Evolutionary conservation across 176 grass and related monocot genomes (phyloP), one percentile per base, ranked within the genome.

Genomic region (Phyllostachys edulis): DNA sequence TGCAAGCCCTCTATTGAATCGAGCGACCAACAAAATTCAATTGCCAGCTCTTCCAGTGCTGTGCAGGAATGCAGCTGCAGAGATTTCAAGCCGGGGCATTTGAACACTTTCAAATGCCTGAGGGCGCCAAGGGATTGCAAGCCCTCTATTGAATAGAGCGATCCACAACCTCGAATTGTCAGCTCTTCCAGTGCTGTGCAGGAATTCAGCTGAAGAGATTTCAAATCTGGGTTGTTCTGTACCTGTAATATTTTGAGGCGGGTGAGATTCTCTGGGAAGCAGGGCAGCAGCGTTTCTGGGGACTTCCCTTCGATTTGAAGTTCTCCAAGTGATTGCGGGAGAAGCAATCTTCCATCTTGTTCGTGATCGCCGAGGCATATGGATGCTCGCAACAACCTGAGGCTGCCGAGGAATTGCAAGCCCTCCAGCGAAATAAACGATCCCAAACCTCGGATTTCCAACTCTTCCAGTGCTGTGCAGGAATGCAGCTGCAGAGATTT

Each of bases 101-200:
- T 29, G 1, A 1, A 29, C 1, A 1, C 29, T 29, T 1, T 0
- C 29, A 29, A 29, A 0, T 1, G 1, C 29, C 29, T 29, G 29
- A 29, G 29, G 29, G 1, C 1, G 29, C 29, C 29, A 1, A 29
- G 29, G 29, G 1, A 29, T 29, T 29, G 29, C 29, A 29, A 29
- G 29, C 29, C 56, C n/a, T n/a, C n/a, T n/a, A n/a, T n/a, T n/a
- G n/a, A n/a, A n/a, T n/a, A n/a, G n/a, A n/a, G n/a, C n/a, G n/a
- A n/a, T n/a, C n/a, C n/a, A n/a, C n/a, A n/a, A n/a, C n/a, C n/a
- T n/a, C n/a, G n/a, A n/a, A n/a, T n/a, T n/a, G n/a, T n/a, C n/a
- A 88, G 50, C 13, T 14, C 5, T 18, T 39, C 50, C 42, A 88
- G 76, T 29, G n/a, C 9, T 76, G 82, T 75, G 49, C 69, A 85